Evolutionary conservation across 2,329 filamentous ascomycete genomes (phyloP).

Genomic region (Cordyceps farinosa): DNA sequence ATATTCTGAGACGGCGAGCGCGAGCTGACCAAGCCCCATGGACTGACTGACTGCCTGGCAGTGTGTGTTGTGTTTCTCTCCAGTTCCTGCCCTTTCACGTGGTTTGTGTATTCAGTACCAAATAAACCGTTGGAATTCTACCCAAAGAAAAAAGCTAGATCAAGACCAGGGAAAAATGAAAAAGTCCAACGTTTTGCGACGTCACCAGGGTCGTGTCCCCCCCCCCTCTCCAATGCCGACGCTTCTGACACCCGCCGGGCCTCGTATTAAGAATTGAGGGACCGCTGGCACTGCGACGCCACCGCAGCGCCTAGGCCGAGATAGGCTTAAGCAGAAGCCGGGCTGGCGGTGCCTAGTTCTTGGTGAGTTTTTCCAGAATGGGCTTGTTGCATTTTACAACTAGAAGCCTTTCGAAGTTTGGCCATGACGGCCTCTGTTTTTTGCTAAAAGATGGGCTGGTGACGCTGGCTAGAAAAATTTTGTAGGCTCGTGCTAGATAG

Average conservation of each 20-base stretch:
- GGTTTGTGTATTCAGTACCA: too few species aligned
- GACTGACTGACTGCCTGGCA: too few species aligned
- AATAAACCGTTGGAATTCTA: neutral
- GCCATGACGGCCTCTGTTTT: too few species aligned
- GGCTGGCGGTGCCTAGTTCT: neutral
- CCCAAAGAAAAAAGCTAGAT: neutral
- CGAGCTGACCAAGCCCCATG: neutral
- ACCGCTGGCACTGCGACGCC: conserved; percentile 12
- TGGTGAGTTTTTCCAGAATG: too few species aligned
- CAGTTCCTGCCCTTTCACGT: too few species aligned
- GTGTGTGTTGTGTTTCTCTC: neutral
- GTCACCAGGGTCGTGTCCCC: neutral
- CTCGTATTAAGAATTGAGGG: conserved; percentile 11
- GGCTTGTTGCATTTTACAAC: too few species aligned
- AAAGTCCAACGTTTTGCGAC: conserved; percentile 2
- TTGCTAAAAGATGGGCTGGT: too few species aligned
- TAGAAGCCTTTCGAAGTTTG: too few species aligned
- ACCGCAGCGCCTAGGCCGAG: neutral
- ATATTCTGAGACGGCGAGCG: neutral
- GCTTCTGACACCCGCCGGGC: neutral
- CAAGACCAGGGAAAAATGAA: neutral
- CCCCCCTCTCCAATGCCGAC: neutral
- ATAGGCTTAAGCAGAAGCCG: neutral
- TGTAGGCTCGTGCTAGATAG: too few species aligned
- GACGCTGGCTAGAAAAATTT: too few species aligned